phyloP scores from a whole-genome alignment of 768 basidiomycete genomes.

The Hygrocybe coccinea region DNA sequence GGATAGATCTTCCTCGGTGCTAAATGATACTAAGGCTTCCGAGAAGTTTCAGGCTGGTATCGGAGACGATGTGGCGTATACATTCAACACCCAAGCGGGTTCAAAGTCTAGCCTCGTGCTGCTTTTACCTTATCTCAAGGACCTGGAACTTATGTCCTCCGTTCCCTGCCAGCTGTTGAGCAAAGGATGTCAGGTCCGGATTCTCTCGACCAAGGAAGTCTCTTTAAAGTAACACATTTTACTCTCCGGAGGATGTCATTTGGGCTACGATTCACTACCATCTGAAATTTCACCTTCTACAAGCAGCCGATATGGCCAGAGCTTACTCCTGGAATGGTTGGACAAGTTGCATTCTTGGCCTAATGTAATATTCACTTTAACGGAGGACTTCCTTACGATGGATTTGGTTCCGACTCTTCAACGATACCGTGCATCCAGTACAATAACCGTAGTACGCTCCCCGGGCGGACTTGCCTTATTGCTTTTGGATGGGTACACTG shows the following conservation, averaged over 20 bases:
- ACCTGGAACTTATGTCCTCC: conserved; percentile 6
- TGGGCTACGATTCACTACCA: conserved; percentile 15
- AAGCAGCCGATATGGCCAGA: not conserved
- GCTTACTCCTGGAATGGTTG: conserved; percentile 30
- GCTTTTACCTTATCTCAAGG: conserved; percentile 16
- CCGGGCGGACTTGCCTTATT: conserved; percentile 44
- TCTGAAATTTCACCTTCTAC: no score
- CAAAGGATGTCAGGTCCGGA: conserved; percentile 1
- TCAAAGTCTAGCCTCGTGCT: conserved; percentile 10
- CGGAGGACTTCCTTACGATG: conserved; percentile 24
- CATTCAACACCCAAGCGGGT: not conserved
- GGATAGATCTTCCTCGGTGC: not conserved
- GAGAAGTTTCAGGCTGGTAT: not conserved
- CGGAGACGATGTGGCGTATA: not conserved
- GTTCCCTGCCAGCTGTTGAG: conserved; percentile 5
- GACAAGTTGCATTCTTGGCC: conserved; percentile 20
- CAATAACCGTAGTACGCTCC: conserved; percentile 42
- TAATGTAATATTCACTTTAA: conserved; percentile 33
- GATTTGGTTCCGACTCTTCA: conserved; percentile 15
- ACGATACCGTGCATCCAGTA: conserved; percentile 15
- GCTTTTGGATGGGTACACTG: conserved; percentile 60
- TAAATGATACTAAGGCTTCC: not conserved
- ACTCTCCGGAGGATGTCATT: conserved; percentile 14
- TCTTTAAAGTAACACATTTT: not conserved
- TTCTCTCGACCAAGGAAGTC: conserved; percentile 2